A percentile compares a stretch with the other conserved stretches of the same genome.
Conservation (phyloP, 805 yeast genomes). For the Pichia eremophila region DNA sequence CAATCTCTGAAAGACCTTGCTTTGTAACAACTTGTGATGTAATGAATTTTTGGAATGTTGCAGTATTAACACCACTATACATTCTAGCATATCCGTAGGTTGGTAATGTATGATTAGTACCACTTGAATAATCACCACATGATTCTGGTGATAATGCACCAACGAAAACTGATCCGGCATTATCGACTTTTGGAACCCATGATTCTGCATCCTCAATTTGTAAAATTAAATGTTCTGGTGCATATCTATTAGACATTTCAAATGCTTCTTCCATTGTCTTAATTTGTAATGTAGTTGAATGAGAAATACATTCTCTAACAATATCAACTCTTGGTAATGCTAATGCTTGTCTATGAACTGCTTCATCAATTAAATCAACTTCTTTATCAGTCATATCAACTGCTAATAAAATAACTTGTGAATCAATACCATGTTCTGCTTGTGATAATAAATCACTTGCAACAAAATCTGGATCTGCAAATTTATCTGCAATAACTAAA, state of each 20-base stretch:
- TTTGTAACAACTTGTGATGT: conserved; percentile 87
- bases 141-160: conserved; percentile 96
- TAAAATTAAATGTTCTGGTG: conserved; percentile 95
- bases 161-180: conserved; percentile 95
- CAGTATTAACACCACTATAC: conserved; percentile 95
- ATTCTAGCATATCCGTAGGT: conserved; percentile 97
- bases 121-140: conserved; percentile 96
- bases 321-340: conserved; percentile 87
- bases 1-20: conserved; percentile 78
- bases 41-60: conserved; percentile 89
- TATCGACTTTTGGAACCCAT: conserved; percentile 65
- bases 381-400: conserved; percentile 56
- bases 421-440: conserved; percentile 98
- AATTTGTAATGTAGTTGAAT: conserved; percentile 74
- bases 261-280: conserved; percentile 70
- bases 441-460: conserved; percentile 95
- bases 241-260: conserved; percentile 79
- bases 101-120: conserved; percentile 97
- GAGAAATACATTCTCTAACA: conserved; percentile 84
- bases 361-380: conserved; percentile 63
- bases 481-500: conserved; percentile 81
- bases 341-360: conserved; percentile 76
- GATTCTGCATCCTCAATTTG: conserved; percentile 74
- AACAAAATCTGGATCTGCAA: conserved; percentile 89
- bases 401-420: conserved; percentile 90